Evolutionary conservation across 2,329 filamentous ascomycete genomes (phyloP), one percentile per base, ranked within the genome.

Genomic region (Cladorrhinum sp.): DNA sequence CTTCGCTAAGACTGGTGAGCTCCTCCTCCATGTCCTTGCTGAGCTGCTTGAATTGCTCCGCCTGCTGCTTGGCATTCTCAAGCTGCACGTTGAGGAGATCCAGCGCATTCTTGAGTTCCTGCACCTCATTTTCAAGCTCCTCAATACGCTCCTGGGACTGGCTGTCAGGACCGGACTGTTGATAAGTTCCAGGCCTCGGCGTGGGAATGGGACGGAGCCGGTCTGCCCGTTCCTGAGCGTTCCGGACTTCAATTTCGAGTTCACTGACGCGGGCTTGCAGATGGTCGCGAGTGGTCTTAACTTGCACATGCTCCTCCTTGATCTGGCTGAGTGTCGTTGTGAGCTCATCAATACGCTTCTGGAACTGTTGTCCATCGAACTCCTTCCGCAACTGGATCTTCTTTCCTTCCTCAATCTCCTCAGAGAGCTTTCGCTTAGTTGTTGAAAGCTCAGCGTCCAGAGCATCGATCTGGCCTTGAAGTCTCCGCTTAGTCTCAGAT

Each of bases 271-370:
- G 85, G 32, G 88, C 85, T 73, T 98, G 93, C 1, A 99, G 81
- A 72, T 97, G 91, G 72, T 98, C 93, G 52, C 90, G 87, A 51
- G 86, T 90, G 1, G 93, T 96, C 79, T 96, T 96, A 23, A 88
- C 86, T 24, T 88, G 87, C 50, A 95, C 86, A 55, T 96, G 84
- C 68, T 97, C 92, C 73, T 98, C 93, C 50, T 93, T 91, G 55
- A 88, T 86, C 62, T 92, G 86, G 66, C 91, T 83, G 45, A 97
- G 79, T 68, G 86, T 93, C 29, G 87, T 81, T 64, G 93, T 89
- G 50, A 99, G 84, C 69, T 98, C 93, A 66, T 99, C 93, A 62
- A 98, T 95, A 55, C 93, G 87, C 74, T 92, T 95, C 73, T 96
- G 92, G 55, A 85, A 87, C 72, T 98, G 92, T 66, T 92, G 89